Percentiles rank a stretch among this genome's conserved stretches.
These are phyloP conservation scores for Neurospora sp. DNA, from an alignment of 495 filamentous ascomycete species.

Conservation along the genomic window DNA sequence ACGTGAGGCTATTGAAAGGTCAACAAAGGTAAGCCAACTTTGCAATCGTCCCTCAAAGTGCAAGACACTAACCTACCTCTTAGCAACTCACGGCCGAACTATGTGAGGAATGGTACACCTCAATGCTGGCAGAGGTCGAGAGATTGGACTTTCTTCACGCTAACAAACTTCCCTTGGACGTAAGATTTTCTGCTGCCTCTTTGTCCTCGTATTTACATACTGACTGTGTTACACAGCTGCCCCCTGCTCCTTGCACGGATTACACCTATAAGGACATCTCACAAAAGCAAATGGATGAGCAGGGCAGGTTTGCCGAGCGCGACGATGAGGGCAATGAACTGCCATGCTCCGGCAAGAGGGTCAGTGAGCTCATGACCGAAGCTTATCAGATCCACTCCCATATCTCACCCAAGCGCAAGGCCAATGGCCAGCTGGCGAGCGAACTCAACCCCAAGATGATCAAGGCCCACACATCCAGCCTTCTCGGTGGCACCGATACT, in stretches of 20 bases:
- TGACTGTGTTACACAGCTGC: conserved; percentile 17
- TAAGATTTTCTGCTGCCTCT: conserved; percentile 16
- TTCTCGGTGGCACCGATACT: conserved; percentile 32
- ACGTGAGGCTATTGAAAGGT: conserved; percentile 1
- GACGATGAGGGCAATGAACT: conserved; percentile 20
- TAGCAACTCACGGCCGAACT: conserved; percentile 10
- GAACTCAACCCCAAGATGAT: conserved; percentile 29
- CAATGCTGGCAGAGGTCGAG: conserved; percentile 22
- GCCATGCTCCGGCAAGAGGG: conserved; percentile 19
- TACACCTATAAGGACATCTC: conserved; percentile 25
- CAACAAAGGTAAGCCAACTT: conserved; percentile 10
- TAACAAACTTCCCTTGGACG: conserved; percentile 27
- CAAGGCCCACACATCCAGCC: conserved; percentile 29
- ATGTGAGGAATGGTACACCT: conserved; percentile 26
- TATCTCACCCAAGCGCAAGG: conserved; percentile 28
- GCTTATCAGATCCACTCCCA: conserved; percentile 8
- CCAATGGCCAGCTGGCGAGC: conserved; percentile 30
- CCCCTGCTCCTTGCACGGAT: conserved; percentile 16
- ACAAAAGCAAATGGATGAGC: conserved; percentile 20
- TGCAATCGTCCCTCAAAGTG: neutral
- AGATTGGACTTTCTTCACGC: conserved; percentile 25
- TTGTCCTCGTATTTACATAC: neutral
- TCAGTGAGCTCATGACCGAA: conserved; percentile 16
- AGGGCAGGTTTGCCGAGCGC: conserved; percentile 16
- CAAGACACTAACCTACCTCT: neutral